A percentile compares a stretch with the other conserved stretches of the same genome.
phyloP scores from a whole-genome alignment of 176 grass and related monocot genomes.

The Zoysia japonica region DNA sequence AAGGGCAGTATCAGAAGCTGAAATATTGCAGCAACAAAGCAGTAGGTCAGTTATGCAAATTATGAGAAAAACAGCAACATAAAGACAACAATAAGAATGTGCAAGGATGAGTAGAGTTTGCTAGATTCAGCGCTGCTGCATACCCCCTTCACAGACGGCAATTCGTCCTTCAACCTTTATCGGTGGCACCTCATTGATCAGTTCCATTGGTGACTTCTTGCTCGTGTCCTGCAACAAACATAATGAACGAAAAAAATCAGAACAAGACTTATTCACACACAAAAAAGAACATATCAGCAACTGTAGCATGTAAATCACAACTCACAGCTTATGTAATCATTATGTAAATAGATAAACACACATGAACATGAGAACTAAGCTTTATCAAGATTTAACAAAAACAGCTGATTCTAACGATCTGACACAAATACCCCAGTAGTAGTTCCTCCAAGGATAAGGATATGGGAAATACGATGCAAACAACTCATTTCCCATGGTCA shows the following conservation, averaged over 20 bases:
- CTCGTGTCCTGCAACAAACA: slow-evolving; percentile 67
- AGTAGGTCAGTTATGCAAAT: slow-evolving; percentile 41
- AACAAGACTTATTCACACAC: not conserved
- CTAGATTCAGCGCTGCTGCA: slow-evolving; percentile 5
- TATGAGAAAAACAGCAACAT: not conserved
- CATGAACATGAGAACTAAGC: slow-evolving; percentile 3
- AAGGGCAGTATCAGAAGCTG: slow-evolving; percentile 62
- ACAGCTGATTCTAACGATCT: slow-evolving; percentile 8
- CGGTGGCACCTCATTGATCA: slow-evolving; percentile 79
- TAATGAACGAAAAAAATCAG: slow-evolving; percentile 12
- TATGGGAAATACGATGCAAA: not conserved
- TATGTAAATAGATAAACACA: not conserved
- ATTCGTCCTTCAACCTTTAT: slow-evolving; percentile 89
- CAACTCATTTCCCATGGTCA: not conserved
- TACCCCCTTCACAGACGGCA: slow-evolving; percentile 90
- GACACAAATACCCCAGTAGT: not conserved
- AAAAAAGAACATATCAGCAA: not conserved
- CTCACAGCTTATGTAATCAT: not conserved
- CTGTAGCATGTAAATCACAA: slow-evolving; percentile 6
- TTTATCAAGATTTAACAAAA: slow-evolving; percentile 17
- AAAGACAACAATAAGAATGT: not conserved
- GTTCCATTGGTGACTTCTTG: slow-evolving; percentile 99
- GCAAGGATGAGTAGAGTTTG: not conserved
- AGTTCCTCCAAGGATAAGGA: not conserved
- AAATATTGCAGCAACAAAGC: slow-evolving; percentile 28